phyloP scores from a whole-genome alignment of 2,329 filamentous ascomycete species.

The Dactylellina drechsleri region DNA sequence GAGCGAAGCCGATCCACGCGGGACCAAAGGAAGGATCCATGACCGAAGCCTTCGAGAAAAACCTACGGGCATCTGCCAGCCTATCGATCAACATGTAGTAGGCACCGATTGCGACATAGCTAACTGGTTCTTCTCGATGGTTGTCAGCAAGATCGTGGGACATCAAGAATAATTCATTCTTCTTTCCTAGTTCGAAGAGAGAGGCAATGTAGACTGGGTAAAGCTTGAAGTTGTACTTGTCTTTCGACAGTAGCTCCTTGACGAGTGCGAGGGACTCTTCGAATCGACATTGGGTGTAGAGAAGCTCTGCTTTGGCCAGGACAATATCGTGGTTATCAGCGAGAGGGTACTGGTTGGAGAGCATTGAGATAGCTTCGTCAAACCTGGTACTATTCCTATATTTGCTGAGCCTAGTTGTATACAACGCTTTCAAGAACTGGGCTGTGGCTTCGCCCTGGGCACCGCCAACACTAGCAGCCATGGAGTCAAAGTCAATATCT shows the following conservation, averaged over 20 bases:
- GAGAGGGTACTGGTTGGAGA: conserved; percentile 93
- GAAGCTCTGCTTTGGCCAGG: conserved; percentile 85
- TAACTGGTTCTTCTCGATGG: conserved; percentile 87
- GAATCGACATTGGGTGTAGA: conserved; percentile 95
- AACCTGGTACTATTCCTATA: conserved; percentile 89
- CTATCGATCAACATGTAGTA: conserved; percentile 92
- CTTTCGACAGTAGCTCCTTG: conserved; percentile 79
- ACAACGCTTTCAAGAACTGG: conserved; percentile 94
- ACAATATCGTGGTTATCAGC: conserved; percentile 87
- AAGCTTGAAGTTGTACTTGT: conserved; percentile 88
- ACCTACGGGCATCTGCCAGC: conserved; percentile 90
- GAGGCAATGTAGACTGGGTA: conserved; percentile 93
- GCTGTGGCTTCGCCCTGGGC: conserved; percentile 77
- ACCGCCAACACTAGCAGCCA: conserved; percentile 68
- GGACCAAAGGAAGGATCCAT: conserved; percentile 98
- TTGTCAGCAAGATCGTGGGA: conserved; percentile 92
- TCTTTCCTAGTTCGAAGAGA: conserved; percentile 84
- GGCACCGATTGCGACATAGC: conserved; percentile 92
- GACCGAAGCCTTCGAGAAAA: conserved; percentile 96
- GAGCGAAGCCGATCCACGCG: conserved; percentile 98
- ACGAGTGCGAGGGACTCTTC: conserved; percentile 86
- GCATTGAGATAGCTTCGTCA: conserved; percentile 83
- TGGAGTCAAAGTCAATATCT: conserved; percentile 87
- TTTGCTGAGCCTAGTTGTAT: conserved; percentile 93
- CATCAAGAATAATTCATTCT: conserved; percentile 88